Percentiles rank a stretch among this genome's conserved stretches.
These are phyloP conservation scores for Clavariopsis aquatica DNA, from an alignment of 495 filamentous ascomycete species.

Conservation along the genomic window DNA sequence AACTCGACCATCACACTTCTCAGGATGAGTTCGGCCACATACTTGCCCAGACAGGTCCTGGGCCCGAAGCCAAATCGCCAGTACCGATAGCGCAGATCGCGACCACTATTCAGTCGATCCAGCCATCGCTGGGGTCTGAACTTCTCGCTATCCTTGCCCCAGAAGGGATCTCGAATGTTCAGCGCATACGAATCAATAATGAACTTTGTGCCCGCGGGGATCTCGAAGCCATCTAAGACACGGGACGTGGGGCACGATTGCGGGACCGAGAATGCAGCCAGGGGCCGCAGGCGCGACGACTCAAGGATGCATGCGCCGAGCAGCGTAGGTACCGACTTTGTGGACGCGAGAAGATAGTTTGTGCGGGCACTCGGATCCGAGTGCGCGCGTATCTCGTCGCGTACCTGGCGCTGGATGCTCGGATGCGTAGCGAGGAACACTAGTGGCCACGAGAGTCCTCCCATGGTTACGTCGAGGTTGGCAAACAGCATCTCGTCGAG, in stretches of 20 bases:
- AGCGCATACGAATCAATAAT: slow-evolving; percentile 48
- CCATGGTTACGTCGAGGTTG: slow-evolving; percentile 52
- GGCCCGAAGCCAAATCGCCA: slow-evolving; percentile 36
- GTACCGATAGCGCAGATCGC: slow-evolving; percentile 17
- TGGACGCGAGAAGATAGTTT: neutral
- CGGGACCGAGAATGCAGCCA: slow-evolving; percentile 47
- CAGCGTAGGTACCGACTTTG: slow-evolving; percentile 8
- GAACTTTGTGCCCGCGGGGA: slow-evolving; percentile 40
- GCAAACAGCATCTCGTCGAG: slow-evolving; percentile 52
- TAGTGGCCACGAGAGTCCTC: slow-evolving; percentile 46
- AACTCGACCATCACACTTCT: slow-evolving; percentile 3
- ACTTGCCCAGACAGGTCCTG: slow-evolving; percentile 25
- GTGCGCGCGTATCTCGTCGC: neutral
- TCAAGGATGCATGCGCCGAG: slow-evolving; percentile 35
- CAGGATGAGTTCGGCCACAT: slow-evolving; percentile 3
- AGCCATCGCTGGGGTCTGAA: slow-evolving; percentile 36
- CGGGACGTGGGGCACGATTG: slow-evolving; percentile 42
- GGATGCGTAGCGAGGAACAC: slow-evolving; percentile 47
- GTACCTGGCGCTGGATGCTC: slow-evolving; percentile 7
- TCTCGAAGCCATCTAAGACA: neutral
- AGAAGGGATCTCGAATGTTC: slow-evolving; percentile 46
- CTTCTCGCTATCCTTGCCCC: slow-evolving; percentile 40
- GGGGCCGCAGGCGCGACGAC: slow-evolving; percentile 44
- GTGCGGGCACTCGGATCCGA: neutral
- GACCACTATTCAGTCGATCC: neutral